phyloP scores from a whole-genome alignment of 139 green algal species.

The Tetradesmus lagerheimii region DNA sequence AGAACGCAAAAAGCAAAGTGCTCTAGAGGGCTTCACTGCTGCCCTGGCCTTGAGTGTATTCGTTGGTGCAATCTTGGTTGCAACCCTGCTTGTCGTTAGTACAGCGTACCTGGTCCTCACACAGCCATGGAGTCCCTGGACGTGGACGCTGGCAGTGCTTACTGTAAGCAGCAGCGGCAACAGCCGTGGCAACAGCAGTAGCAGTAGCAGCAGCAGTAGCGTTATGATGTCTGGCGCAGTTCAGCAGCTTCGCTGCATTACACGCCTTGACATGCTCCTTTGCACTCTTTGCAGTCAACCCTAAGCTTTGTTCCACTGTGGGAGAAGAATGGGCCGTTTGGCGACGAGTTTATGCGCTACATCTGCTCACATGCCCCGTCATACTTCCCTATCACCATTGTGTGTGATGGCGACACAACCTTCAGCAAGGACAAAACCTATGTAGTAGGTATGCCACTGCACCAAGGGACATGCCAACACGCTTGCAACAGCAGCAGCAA shows the following conservation, averaged over 20 bases:
- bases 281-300: neutral
- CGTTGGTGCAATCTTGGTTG: slow-evolving; percentile 12
- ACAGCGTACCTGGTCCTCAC: neutral
- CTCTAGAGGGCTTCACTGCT: neutral
- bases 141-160: slow-evolving; percentile 1
- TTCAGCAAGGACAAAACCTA: slow-evolving; percentile 29
- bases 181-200: neutral
- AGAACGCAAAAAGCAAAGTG: neutral
- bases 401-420: slow-evolving; percentile 34
- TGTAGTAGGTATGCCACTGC: slow-evolving; percentile 43
- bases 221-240: neutral
- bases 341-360: neutral
- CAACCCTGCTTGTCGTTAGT: neutral
- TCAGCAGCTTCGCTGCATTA: neutral
- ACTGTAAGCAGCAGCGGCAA: neutral
- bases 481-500: neutral
- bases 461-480: neutral
- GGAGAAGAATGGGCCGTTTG: slow-evolving; percentile 8
- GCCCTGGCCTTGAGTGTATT: neutral
- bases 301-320: neutral
- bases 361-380: neutral
- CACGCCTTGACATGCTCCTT: too few species aligned
- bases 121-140: neutral
- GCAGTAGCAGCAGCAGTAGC: slow-evolving; percentile 3
- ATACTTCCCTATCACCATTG: slow-evolving; percentile 44